Conservation (phyloP, 805 yeast genomes). For the Saturnispora gosingensis region DNA sequence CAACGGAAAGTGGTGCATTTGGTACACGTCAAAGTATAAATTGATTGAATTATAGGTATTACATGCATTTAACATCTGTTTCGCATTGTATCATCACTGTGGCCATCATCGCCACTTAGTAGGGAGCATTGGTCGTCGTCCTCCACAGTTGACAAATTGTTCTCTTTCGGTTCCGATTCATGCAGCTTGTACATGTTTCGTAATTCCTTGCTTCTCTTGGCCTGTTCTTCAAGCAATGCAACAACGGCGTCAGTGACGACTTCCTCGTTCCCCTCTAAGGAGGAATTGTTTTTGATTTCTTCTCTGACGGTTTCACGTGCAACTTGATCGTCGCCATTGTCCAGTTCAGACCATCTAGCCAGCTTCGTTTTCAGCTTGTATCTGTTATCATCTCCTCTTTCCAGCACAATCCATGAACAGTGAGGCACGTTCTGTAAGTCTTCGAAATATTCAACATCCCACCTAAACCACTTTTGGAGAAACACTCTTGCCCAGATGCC, state of each 20-base stretch:
- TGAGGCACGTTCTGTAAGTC: constrained; percentile 74
- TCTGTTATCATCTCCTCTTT: constrained; percentile 40
- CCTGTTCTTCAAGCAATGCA: constrained; percentile 32
- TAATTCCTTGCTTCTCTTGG: constrained; percentile 3
- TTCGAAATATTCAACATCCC: constrained; percentile 88
- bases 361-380: constrained; percentile 54
- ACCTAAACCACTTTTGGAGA: constrained; percentile 87
- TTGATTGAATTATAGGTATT: background rate
- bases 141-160: background rate
- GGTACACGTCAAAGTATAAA: background rate
- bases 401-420: constrained; percentile 77
- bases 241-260: constrained; percentile 35
- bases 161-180: background rate
- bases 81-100: constrained; percentile 1
- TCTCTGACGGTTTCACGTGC: constrained; percentile 19
- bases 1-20: too few relatives aligned
- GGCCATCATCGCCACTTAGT: constrained; percentile 6
- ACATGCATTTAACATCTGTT: background rate
- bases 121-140: background rate
- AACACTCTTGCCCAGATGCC: constrained; percentile 94
- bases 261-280: constrained; percentile 18
- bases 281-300: constrained; percentile 20
- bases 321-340: constrained; percentile 20
- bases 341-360: constrained; percentile 62
- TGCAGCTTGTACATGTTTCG: constrained; percentile 1